Evolutionary conservation across 2,329 filamentous ascomycete genomes (phyloP), one percentile per base, ranked within the genome.

Genomic region (Graphiopsis chlorocephala): DNA sequence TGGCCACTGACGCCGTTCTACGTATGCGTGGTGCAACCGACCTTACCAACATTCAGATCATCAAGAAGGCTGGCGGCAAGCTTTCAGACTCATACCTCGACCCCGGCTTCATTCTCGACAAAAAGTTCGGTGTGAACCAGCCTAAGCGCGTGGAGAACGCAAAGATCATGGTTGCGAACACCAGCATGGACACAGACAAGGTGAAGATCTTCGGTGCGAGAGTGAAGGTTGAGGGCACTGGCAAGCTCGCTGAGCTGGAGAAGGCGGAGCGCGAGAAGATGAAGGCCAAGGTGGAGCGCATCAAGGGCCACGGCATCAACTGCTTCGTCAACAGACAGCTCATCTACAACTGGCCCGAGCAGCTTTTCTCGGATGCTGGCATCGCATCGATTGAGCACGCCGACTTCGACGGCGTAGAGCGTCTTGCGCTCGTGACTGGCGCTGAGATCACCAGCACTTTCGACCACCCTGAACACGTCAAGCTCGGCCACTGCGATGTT

Each of bases 291-390:
- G 95, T 99, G 53, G 95, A 99, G 69, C 94, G 92, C 80, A 99
- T 99, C 83, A 99, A 98, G 86, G 86, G 92, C 55, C 95, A 99
- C 76, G 95, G 95, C 66, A 97, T 99, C 82, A 99, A 99, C 86
- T 98, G 95, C 85, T 99, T 99, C 80, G 97, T 99, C 80, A 99
- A 99, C 86, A 86, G 95, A 72, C 95, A 99, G 79, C 88, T 99
- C 69, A 99, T 99, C 82, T 99, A 99, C 86, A 99, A 99, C 85
- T 99, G 95, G 95, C 95, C 95, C 6, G 95, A 99, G 81, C 95
- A 99, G 81, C 89, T 99, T 55, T 99, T 99, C 76, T 93, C 94
- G 38, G 95, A 99, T 78, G 94, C 93, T 8, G 95, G 95, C 68
- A 98, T 99, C 80, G 91, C 96, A 84, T 97, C 93, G 29, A 99